Base-by-base conservation (phyloP, 1,284 basidiomycete species). In the Ganoderma resinaceum region DNA sequence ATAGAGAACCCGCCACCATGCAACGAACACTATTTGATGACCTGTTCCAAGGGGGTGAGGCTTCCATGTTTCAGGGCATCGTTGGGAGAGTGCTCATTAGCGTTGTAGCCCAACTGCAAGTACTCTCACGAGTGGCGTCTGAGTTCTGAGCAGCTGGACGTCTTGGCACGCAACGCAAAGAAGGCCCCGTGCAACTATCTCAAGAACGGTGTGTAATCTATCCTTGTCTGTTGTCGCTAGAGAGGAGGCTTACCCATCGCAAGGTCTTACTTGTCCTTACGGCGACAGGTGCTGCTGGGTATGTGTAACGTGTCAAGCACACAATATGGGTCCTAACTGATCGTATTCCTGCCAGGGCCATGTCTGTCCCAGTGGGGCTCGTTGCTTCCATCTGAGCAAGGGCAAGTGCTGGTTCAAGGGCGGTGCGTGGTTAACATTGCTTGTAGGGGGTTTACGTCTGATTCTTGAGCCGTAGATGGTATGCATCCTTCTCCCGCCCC, bases 321-420 rank as follows among this genome's bases (percentile, higher is more conserved):
- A 8, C 9, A 14, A 9, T 29, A 11, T 18, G 29, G 42, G 33
- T n/a, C 46, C 29, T 20, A 18, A 55, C 38, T 7, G 42, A 38
- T 68, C 18, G 63, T 37, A 6, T n/a, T 66, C n/a, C 18, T 23
- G 58, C 1, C 57, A 78, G 91, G 92, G 92, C 6, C 92, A 94
- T 77, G 82, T 87, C n/a, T 94, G 92, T 76, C 92, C 92, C 14
- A 91, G 90, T 73, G 92, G 92, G n/a, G 83, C 87, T 12, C 87
- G 88, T 53, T 84, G 82, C 73, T 78, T 76, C 68, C 79, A 80
- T 72, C 72, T 77, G 16, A 76, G 75, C 72, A 80, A 84, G 74
- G 91, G 91, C 49, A 93, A 91, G 80, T 94, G 92, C 77, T 92
- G 92, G 90, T 94, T 94, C 80, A 93, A 93, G 85, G 91, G 89